These are phyloP conservation scores for Schoenoplectus triqueter DNA, from an alignment of 202 grass and related monocot genomes.

Conservation along the genomic window DNA sequence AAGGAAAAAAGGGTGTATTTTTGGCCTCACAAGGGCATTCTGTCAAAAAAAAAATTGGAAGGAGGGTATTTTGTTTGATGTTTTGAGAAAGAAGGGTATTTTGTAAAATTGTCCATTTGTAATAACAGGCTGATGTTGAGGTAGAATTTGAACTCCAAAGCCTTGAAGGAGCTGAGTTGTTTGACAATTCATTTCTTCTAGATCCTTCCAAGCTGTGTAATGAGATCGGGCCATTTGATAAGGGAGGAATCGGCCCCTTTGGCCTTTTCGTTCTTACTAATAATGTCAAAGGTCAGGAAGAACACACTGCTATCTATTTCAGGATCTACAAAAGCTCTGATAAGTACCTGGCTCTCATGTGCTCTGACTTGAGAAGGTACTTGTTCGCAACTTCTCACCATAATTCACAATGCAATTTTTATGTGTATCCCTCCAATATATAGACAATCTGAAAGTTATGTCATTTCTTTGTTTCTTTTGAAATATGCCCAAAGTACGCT, in stretches of 20 bases:
- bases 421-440: background rate
- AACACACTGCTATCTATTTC: conserved; percentile 75
- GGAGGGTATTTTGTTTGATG: no score
- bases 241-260: conserved; percentile 60
- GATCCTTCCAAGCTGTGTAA: conserved; percentile 64
- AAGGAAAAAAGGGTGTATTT: no score
- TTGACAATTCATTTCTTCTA: conserved; percentile 44
- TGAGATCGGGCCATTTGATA: conserved; percentile 49
- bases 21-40: no score
- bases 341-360: conserved; percentile 59
- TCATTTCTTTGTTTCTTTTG: background rate
- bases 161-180: conserved; percentile 42
- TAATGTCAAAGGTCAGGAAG: conserved; percentile 40
- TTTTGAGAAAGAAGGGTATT: no score
- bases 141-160: conserved; percentile 49
- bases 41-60: no score
- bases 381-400: background rate
- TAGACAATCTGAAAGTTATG: background rate
- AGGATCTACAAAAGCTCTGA: conserved; percentile 48
- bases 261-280: conserved; percentile 61
- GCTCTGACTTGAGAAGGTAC: conserved; percentile 56
- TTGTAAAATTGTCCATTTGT: background rate
- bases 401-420: background rate
- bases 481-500: background rate
- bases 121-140: conserved; percentile 62